Evolutionary conservation across 2,329 filamentous ascomycete genomes (phyloP), one percentile per base, ranked within the genome.

Genomic region (Fusarium sororula): DNA sequence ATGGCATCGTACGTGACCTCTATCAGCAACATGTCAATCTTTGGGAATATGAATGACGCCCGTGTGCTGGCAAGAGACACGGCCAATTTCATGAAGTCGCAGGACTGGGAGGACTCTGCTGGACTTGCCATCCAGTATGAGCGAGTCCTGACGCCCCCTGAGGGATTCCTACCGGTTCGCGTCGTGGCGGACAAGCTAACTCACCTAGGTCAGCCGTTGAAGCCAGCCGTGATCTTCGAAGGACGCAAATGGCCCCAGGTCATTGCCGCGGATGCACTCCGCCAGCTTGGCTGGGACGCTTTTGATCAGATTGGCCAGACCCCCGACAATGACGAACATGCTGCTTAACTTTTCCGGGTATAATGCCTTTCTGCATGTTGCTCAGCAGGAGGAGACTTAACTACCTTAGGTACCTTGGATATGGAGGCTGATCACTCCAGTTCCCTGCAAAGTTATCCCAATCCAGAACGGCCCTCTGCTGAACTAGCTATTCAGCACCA

Each of bases 111-210:
- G 22, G 9, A 0, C 3, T 42, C 41, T 3, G 1, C 22, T n/a
- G 9, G 41, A 42, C 41, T 42, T n/a, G 41, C 41, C 8, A 37
- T 42, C 39, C 39, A 42, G 39, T 6, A 42, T n/a, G 22, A n/a
- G 41, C 8, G 39, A 41, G 22, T 8, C 0, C 1, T 41, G 22
- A 6, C 13, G 1, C 39, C 22, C 1, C 1, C 8, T 10, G 22
- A 41, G 39, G 22, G 22, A 22, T 15, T 8, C 12, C 38, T 39
- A 1, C 6, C 20, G 20, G 38, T 22, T 9, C 20, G 12, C 14
- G 22, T n/a, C 6, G 22, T 41, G 0, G 13, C 13, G 14, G 22
- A n/a, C 41, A 15, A 42, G 41, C 41, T n/a, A 3, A 42, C 22
- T 7, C 22, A 42, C 10, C 22, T 42, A 2, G 22, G 14, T n/a